Percentiles rank a stretch among this genome's conserved stretches.
Conservation (phyloP, 2,329 filamentous ascomycete species). For the Aspergillus aculeatus region DNA sequence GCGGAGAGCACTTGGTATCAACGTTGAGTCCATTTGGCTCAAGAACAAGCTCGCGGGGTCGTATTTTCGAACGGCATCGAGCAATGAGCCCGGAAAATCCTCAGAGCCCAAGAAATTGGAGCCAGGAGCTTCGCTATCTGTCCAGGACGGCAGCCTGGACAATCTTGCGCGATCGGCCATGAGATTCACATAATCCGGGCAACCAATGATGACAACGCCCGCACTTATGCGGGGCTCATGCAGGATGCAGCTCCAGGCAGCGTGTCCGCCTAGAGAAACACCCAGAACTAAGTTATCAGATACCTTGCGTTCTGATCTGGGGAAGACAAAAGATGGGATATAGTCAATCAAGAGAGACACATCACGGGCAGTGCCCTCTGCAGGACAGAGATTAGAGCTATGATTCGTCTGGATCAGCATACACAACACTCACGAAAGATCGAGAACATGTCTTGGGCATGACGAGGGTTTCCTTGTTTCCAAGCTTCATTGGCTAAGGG, state of each 20-base stretch:
- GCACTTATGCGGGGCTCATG: slow-evolving; percentile 75
- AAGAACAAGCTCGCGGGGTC: slow-evolving; percentile 79
- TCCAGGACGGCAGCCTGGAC: slow-evolving; percentile 64
- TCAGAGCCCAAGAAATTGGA: slow-evolving; percentile 69
- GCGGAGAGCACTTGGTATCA: slow-evolving; percentile 26
- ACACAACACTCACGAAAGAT: slow-evolving; percentile 59
- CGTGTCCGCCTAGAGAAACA: slow-evolving; percentile 82
- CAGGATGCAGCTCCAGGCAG: slow-evolving; percentile 79
- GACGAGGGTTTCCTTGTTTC: slow-evolving; percentile 72
- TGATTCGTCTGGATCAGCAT: neutral
- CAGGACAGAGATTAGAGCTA: neutral
- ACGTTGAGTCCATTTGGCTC: slow-evolving; percentile 41
- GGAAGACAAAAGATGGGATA: slow-evolving; percentile 72
- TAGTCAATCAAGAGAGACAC: slow-evolving; percentile 73
- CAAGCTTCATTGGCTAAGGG: slow-evolving; percentile 72
- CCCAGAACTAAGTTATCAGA: slow-evolving; percentile 72
- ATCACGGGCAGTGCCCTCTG: slow-evolving; percentile 70
- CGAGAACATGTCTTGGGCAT: slow-evolving; percentile 91
- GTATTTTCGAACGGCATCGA: slow-evolving; percentile 60
- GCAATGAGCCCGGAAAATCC: slow-evolving; percentile 71
- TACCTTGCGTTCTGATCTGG: slow-evolving; percentile 48
- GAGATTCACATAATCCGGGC: slow-evolving; percentile 80
- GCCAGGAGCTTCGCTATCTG: slow-evolving; percentile 55
- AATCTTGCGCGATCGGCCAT: slow-evolving; percentile 75
- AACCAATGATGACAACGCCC: slow-evolving; percentile 79